Base-by-base conservation (phyloP, 257 asterid genomes). In the Schizonepeta tenuifolia region DNA sequence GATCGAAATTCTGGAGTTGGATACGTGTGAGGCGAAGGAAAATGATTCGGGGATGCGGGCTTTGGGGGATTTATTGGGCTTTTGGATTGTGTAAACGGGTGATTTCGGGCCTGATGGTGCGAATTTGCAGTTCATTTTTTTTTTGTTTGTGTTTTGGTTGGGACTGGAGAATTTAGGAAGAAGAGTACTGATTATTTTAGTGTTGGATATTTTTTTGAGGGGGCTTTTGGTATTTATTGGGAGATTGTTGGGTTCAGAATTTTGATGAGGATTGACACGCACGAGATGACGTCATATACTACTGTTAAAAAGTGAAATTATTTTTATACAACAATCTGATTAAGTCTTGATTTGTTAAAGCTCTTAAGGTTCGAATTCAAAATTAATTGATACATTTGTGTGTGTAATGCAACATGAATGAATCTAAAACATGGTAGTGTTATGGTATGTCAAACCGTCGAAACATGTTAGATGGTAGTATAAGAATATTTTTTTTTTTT, bases 21-120 rank as follows among this genome's bases (percentile, higher is more conserved):
- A 15, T 1, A 67, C n/a, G 1, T 62, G 75, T 31, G 75, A 75
- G 3, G 38, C 33, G 76, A 78, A 78, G 22, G 82, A 78, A 1
- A 66, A 1, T 13, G 73, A 65, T 15, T 65, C 57, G 4, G 77
- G 59, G 64, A 17, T n/a, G 41, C 66, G 63, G 40, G 74, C 40
- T 28, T 47, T 55, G 60, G 22, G 15, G 1, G 46, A 26, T 24
- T 70, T 65, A 20, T 67, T 17, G 61, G 66, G 67, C 14, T 71
- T 74, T 15, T 43, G 26, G 76, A 44, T 14, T 44, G 57, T 8
- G 57, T 4, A 15, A 7, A 24, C 15, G 15, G 15, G 0, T 7
- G 70, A 15, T 22, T 44, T 65, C 22, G 38, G 69, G 55, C 55
- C 54, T 1, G 69, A 7, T 43, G 13, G 24, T 65, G 55, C 55